These are phyloP conservation scores for Gastroboletus turbinatus DNA, from an alignment of 1,284 basidiomycete species.

Conservation along the genomic window DNA sequence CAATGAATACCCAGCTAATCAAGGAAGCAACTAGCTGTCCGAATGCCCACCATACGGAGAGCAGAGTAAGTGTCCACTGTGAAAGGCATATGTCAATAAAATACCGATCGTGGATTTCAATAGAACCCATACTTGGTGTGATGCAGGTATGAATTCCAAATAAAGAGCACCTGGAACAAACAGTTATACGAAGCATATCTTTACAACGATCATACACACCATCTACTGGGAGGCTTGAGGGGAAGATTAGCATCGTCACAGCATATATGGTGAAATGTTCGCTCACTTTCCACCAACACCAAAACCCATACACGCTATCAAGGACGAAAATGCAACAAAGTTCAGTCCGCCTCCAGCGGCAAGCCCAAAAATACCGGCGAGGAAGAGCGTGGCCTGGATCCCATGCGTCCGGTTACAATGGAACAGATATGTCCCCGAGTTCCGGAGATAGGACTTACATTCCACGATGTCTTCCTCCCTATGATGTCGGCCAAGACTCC, in stretches of 20 bases:
- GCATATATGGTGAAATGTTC: neutral
- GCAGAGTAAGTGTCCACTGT: constrained; percentile 64
- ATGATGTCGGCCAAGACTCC: constrained; percentile 48
- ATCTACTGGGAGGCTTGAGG: constrained; percentile 49
- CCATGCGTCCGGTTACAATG: neutral
- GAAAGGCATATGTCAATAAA: constrained; percentile 2
- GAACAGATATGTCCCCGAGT: neutral
- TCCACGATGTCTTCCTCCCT: constrained; percentile 55
- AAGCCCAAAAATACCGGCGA: constrained; percentile 59
- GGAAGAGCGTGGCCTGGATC: constrained; percentile 49
- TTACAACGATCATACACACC: constrained; percentile 32
- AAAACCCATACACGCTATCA: constrained; percentile 55
- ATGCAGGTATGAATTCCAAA: constrained; percentile 54
- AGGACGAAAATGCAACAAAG: constrained; percentile 49
- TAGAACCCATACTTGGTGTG: constrained; percentile 41
- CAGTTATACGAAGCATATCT: neutral
- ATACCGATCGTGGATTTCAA: neutral
- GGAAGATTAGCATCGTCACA: neutral
- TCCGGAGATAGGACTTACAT: constrained; percentile 32
- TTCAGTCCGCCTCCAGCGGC: constrained; percentile 54
- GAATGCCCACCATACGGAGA: constrained; percentile 66
- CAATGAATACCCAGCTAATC: constrained; percentile 52
- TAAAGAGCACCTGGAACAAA: constrained; percentile 46
- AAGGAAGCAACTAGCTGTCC: constrained; percentile 56
- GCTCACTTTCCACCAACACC: constrained; percentile 58